A percentile compares a stretch with the other conserved stretches of the same genome.
phyloP scores from a whole-genome alignment of 345 rosid genomes.

The Pugionium dolabratum region DNA sequence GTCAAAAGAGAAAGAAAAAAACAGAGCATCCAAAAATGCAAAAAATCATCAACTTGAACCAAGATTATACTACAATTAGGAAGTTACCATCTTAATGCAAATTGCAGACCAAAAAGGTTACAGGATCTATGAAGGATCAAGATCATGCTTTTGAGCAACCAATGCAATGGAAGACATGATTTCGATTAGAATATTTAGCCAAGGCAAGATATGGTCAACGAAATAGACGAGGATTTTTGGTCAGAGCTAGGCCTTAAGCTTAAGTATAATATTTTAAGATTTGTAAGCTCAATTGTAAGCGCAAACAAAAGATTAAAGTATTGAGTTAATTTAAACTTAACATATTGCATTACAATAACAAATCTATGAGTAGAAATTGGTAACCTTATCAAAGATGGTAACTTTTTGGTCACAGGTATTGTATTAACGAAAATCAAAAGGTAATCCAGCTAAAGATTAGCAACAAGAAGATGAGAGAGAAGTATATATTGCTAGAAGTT shows the following conservation, averaged over 20 bases:
- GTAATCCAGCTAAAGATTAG: no score
- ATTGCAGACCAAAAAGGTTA: background rate
- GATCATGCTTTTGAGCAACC: no score
- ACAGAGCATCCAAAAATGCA: conserved; percentile 18
- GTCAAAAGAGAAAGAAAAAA: conserved; percentile 17
- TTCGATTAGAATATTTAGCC: no score
- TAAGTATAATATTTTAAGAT: no score
- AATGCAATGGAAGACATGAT: no score
- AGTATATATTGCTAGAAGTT: background rate
- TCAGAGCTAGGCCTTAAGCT: no score
- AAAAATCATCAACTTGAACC: background rate
- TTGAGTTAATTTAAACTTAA: background rate
- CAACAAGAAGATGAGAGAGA: background rate
- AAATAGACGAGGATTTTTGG: no score
- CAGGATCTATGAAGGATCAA: no score
- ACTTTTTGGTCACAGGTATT: background rate
- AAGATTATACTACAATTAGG: conserved; percentile 13
- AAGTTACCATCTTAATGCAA: conserved; percentile 9
- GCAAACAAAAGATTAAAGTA: background rate
- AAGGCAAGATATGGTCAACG: no score
- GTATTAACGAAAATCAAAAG: no score
- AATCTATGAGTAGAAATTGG: background rate
- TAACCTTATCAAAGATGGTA: conserved; percentile 12
- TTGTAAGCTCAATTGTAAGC: no score
- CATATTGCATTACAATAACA: conserved; percentile 2